These are phyloP conservation scores for Oryza rufipogon DNA, from an alignment of 176 grass and related monocot genomes.

Conservation along the genomic window DNA sequence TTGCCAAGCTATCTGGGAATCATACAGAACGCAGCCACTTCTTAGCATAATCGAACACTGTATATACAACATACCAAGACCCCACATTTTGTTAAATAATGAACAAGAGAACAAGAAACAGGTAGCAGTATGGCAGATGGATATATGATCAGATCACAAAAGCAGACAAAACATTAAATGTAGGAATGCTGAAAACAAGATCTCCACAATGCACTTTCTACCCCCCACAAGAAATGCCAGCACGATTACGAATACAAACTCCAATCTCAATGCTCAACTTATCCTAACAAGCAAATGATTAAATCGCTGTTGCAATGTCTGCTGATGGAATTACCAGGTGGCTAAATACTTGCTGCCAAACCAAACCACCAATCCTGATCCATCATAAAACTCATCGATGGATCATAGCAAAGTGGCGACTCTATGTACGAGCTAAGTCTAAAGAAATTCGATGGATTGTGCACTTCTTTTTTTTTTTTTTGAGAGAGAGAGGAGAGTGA, in stretches of 20 bases:
- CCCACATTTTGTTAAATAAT: background rate
- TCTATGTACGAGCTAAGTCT: background rate
- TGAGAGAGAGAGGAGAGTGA: constrained; percentile 14
- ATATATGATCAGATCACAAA: constrained; percentile 43
- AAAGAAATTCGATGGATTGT: constrained; percentile 21
- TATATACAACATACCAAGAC: constrained; percentile 43
- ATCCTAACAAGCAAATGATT: constrained; percentile 38
- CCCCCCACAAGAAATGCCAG: constrained; percentile 32
- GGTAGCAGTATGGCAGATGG: constrained; percentile 17
- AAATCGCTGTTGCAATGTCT: constrained; percentile 23
- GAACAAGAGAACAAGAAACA: constrained; percentile 42
- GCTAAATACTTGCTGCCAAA: constrained; percentile 35
- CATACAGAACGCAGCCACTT: constrained; percentile 13
- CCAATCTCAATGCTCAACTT: constrained; percentile 23
- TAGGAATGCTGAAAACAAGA: constrained; percentile 35
- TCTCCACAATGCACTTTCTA: constrained; percentile 40
- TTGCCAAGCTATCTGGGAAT: constrained; percentile 23
- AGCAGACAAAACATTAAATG: constrained; percentile 46
- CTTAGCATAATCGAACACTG: constrained; percentile 29
- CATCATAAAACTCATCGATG: constrained; percentile 1
- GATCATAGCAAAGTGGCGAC: constrained; percentile 21
- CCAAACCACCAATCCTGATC: constrained; percentile 31
- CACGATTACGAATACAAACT: background rate
- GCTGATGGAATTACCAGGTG: constrained; percentile 31
- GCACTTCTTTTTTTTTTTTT: background rate